phyloP scores from a whole-genome alignment of 176 grass and related monocot species.

The Hyparrhenia diplandra region DNA sequence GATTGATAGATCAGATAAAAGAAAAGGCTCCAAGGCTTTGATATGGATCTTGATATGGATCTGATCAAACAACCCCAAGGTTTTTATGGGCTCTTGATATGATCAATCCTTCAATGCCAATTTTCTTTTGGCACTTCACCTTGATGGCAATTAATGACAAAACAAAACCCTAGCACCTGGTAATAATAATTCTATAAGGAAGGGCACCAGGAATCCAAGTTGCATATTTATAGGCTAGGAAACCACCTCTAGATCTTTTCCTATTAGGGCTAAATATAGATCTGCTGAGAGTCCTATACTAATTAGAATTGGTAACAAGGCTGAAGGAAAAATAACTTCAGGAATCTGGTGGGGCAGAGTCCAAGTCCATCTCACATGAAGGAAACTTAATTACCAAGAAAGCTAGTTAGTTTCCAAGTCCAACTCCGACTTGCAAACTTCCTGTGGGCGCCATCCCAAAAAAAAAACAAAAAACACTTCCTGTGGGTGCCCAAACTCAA shows the following conservation, averaged over 20 bases:
- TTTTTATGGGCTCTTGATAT: not conserved
- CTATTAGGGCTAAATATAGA: not conserved
- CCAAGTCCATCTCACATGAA: no score
- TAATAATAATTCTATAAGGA: not conserved
- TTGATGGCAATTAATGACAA: not conserved
- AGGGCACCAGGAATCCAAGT: not conserved
- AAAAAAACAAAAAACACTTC: no score
- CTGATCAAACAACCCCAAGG: not conserved
- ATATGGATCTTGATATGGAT: not conserved
- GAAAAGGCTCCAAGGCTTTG: not conserved
- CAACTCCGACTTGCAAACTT: no score
- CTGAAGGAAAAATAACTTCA: not conserved
- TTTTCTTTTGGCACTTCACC: no score
- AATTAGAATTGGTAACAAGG: no score
- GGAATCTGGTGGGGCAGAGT: not conserved
- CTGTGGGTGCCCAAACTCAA: no score
- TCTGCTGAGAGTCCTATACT: not conserved
- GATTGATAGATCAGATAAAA: not conserved
- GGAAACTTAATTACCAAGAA: no score
- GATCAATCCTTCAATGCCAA: not conserved
- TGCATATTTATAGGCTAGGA: slow-evolving; percentile 27
- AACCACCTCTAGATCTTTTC: not conserved
- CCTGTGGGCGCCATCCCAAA: no score
- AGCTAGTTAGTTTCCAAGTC: no score
- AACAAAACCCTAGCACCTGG: slow-evolving; percentile 3